Evolutionary conservation across 805 yeast genomes (phyloP).

Genomic region (Dipodascus geniculatus): DNA sequence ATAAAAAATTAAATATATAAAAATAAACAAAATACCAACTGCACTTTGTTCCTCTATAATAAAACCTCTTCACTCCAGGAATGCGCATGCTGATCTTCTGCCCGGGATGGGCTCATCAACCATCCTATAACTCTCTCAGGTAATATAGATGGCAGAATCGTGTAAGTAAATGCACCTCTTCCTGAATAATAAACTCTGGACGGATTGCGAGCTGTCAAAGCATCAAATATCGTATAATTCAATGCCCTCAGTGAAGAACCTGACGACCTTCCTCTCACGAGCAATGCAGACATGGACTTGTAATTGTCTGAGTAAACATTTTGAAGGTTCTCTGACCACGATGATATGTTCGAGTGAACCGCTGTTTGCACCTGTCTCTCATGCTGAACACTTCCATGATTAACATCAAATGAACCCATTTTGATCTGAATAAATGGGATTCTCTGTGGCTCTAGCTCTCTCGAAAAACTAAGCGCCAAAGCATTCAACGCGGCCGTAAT

Average conservation of each 20-base stretch:
- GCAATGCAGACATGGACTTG: conserved; percentile 20
- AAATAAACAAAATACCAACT: too few species aligned
- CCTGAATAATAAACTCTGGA: conserved; percentile 24
- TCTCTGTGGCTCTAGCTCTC: conserved; percentile 33
- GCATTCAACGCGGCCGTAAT: conserved; percentile 35
- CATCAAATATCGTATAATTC: conserved; percentile 23
- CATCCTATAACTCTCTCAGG: conserved; percentile 27
- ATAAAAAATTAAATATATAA: too few species aligned
- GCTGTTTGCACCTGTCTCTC: conserved; percentile 22
- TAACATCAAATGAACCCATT: conserved; percentile 36
- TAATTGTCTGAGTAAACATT: conserved; percentile 26
- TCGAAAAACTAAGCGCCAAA: conserved; percentile 29
- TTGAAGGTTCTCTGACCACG: conserved; percentile 31
- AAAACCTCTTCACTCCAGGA: neutral
- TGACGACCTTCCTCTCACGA: conserved; percentile 19
- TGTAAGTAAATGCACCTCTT: conserved; percentile 23
- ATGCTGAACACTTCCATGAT: conserved; percentile 20
- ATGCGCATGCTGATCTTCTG: neutral
- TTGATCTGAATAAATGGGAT: conserved; percentile 34
- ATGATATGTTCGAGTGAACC: conserved; percentile 29
- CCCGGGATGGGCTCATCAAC: conserved; percentile 23
- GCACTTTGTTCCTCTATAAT: too few species aligned
- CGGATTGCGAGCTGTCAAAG: conserved; percentile 18
- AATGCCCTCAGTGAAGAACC: conserved; percentile 23
- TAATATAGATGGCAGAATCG: conserved; percentile 15